Base-by-base conservation (phyloP, 2,329 filamentous ascomycete genomes). In the Paraphaeosphaeria sporulosa region DNA sequence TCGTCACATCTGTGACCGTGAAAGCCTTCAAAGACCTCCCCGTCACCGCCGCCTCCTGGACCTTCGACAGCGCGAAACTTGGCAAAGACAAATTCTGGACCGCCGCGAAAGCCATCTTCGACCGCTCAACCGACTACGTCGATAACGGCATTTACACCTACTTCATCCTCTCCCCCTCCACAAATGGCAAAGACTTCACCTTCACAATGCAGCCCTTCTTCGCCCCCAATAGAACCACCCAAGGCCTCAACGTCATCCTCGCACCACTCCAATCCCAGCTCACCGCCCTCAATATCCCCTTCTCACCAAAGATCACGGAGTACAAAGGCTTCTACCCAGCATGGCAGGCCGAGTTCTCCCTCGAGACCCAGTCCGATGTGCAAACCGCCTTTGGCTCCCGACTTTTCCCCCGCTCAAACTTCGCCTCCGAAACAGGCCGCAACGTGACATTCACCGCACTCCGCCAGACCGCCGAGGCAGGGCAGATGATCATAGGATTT, bases 61-160 rank as follows among this genome's bases (percentile, higher is more conserved):
- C 70, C 0, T 60, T 73, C 1, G 68, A 73, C 23, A 66, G 66
- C 19, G 44, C 70, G 1, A 72, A 69, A 13, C 61, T 71, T 15
- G 40, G 72, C 62, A 53, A 61, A 75, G 56, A 76, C 65, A 68
- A 55, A 10, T 76, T 77, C 64, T 74, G 70, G 59, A 60, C 66
- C 1, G 66, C 68, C 2, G 54, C 62, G 2, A 64, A 62, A 30
- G 64, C 61, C 2, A 64, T 60, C 30, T 56, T 70, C 12, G 65
- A 69, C 48, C 50, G 59, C 13, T 55, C 64, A 2, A 63, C 42
- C 42, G 48, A 60, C 23, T 55, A 64, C 32, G 65, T 57, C 19
- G 66, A 68, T 49, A 59, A 56, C 12, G 67, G 67, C 19, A 64
- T 59, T 10, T 71, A 69, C 44, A 64, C 52, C 46, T 69, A 69